Conservation (phyloP, 768 basidiomycete species). For the Phlebiopsis gigantea region DNA sequence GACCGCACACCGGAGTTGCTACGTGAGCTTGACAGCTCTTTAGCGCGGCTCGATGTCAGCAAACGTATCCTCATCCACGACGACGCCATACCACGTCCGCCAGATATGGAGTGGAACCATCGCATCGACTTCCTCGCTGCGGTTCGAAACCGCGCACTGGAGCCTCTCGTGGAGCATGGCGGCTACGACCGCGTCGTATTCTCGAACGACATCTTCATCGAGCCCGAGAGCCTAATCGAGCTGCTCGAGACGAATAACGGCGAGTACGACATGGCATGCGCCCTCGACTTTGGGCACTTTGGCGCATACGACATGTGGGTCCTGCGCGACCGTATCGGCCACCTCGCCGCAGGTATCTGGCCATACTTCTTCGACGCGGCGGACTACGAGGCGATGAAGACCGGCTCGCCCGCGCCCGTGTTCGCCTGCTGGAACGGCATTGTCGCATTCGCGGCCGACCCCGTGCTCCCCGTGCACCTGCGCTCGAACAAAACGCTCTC, state of each 20-base stretch:
- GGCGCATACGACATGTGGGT: conserved; percentile 36
- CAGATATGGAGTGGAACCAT: conserved; percentile 22
- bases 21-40: conserved; percentile 19
- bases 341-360: conserved; percentile 29
- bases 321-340: conserved; percentile 29
- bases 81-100: conserved; percentile 19
- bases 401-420: conserved; percentile 37
- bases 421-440: conserved; percentile 45
- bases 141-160: conserved; percentile 37
- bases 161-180: conserved; percentile 32
- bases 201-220: conserved; percentile 38
- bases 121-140: conserved; percentile 34
- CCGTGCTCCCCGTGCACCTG: conserved; percentile 33
- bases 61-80: conserved; percentile 28
- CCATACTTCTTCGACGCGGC: conserved; percentile 38
- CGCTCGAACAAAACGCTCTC: conserved; percentile 36
- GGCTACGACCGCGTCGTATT: conserved; percentile 36
- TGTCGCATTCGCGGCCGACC: conserved; percentile 34
- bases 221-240: conserved; percentile 35
- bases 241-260: conserved; percentile 33
- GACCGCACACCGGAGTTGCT: conserved; percentile 30
- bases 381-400: conserved; percentile 29
- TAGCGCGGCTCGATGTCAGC: conserved; percentile 22
- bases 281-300: conserved; percentile 31
- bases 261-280: conserved; percentile 40